Evolutionary conservation across 768 basidiomycete genomes (phyloP), one percentile per base, ranked within the genome.

Genomic region (Auricularia sp.): DNA sequence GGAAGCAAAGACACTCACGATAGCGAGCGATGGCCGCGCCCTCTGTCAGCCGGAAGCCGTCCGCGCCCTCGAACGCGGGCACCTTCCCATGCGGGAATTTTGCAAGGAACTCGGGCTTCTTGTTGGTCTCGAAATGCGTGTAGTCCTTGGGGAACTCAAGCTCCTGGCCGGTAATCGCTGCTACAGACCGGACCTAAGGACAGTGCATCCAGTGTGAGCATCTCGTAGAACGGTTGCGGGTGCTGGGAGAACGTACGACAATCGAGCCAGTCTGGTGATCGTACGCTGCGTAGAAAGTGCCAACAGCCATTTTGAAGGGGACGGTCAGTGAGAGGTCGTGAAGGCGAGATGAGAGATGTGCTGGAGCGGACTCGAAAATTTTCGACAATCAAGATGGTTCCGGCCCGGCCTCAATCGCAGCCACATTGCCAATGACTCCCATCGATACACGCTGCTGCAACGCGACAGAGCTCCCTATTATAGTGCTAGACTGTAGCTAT

Each of bases 71-170:
- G 62, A 88, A 82, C 43, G 88, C 87, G 34, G 97, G 96, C 69
- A 96, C 84, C 80, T 93, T 92, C 64, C 90, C 88, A 65, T 81
- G 81, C 61, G 88, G 84, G 76, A 91, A 94, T 76, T 93, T 93
- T 66, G 77, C 72, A 59, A 84, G 72, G 75, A 86, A 91, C 36
- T 85, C 87, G 0, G 87, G 81, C 71, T 83, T 84, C 72, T 83
- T 83, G 80, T 91, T 91, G 72, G 83, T 82, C 69, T 85, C 80
- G 65, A 74, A 77, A 73, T 88, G 86, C 63, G 77, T 79, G 73
- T 88, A 90, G 64, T 68, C 70, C 21, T 76, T 75, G 16, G 83
- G 81, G 62, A 80, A 65, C 65, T 84, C 81, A 64, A 90, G 67
- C 60, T 83, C 79, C 66, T 90, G 70, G 43, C 84, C 86, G 51